Percentiles rank a stretch among this genome's conserved stretches.
Evolutionary conservation across 148 eudicot genomes (phyloP).

Genomic region (Fagopyrum tataricum): DNA sequence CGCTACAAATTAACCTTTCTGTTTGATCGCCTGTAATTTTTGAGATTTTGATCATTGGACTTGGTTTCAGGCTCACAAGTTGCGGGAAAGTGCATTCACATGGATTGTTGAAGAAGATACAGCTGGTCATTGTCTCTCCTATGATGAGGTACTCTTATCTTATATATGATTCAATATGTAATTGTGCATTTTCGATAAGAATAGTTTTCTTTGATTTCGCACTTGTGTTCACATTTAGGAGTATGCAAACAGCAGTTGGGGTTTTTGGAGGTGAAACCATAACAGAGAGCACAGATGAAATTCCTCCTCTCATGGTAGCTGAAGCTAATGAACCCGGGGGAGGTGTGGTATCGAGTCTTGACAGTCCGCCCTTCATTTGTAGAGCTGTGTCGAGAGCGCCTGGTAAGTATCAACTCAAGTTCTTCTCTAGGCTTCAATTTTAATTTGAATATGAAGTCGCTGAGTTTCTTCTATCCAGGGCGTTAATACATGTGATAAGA

Average conservation of each 20-base stretch:
- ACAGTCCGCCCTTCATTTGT: conserved; percentile 53
- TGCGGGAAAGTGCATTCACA: conserved; percentile 45
- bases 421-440: neutral
- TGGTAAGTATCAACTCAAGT: conserved; percentile 30
- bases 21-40: neutral
- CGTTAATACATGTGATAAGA: conserved; percentile 68
- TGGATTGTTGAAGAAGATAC: conserved; percentile 44
- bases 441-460: neutral
- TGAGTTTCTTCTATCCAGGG: conserved; percentile 47
- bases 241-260: conserved; percentile 82
- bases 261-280: conserved; percentile 58
- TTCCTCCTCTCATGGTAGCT: conserved; percentile 58
- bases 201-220: neutral
- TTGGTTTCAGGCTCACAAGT: conserved; percentile 44
- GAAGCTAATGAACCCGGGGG: conserved; percentile 34
- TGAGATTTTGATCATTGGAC: neutral
- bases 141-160: conserved; percentile 40
- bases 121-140: conserved; percentile 63
- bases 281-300: conserved; percentile 13
- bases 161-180: no score
- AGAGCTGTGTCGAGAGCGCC: conserved; percentile 78
- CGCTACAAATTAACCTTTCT: neutral
- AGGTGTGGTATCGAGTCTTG: conserved; percentile 59
- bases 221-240: conserved; percentile 28
- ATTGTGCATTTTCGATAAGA: no score